phyloP scores from a whole-genome alignment of 2,329 filamentous ascomycete genomes.

The Emericellopsis atlantica region DNA sequence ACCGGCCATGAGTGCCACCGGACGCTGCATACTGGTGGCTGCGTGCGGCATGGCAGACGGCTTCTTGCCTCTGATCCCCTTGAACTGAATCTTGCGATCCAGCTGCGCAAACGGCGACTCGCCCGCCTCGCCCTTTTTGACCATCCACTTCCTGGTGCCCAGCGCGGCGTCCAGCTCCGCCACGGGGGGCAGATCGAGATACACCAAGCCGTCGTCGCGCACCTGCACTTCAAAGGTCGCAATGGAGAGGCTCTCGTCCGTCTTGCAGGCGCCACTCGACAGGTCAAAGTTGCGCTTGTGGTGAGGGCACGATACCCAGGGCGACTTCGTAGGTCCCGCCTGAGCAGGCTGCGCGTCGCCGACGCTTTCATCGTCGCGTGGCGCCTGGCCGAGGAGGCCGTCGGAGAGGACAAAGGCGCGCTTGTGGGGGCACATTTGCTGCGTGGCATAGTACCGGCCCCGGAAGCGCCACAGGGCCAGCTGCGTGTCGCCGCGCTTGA shows the following conservation, averaged over 20 bases:
- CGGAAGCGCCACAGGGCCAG: constrained; percentile 76
- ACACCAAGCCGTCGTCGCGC: constrained; percentile 61
- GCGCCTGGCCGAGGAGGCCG: constrained; percentile 63
- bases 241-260: constrained; percentile 64
- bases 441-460: constrained; percentile 70
- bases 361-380: constrained; percentile 9
- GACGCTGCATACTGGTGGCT: constrained; percentile 20
- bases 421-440: constrained; percentile 94
- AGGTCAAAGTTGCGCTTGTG: constrained; percentile 88
- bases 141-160: constrained; percentile 67
- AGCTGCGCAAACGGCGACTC: constrained; percentile 27
- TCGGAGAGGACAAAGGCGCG: constrained; percentile 82
- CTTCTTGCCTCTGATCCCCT: constrained; percentile 28
- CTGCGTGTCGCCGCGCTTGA: constrained; percentile 84
- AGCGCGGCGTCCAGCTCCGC: constrained; percentile 69
- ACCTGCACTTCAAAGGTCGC: constrained; percentile 72
- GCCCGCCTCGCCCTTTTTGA: constrained; percentile 55
- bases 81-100: constrained; percentile 31
- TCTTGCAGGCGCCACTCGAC: constrained; percentile 57
- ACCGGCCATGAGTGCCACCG: constrained; percentile 21
- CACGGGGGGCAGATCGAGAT: constrained; percentile 67
- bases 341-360: background rate
- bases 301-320: constrained; percentile 80
- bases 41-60: constrained; percentile 18
- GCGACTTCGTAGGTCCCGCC: constrained; percentile 17